Base-by-base conservation (phyloP, 202 grass and related monocot species). In the Alloteropsis angusta region DNA sequence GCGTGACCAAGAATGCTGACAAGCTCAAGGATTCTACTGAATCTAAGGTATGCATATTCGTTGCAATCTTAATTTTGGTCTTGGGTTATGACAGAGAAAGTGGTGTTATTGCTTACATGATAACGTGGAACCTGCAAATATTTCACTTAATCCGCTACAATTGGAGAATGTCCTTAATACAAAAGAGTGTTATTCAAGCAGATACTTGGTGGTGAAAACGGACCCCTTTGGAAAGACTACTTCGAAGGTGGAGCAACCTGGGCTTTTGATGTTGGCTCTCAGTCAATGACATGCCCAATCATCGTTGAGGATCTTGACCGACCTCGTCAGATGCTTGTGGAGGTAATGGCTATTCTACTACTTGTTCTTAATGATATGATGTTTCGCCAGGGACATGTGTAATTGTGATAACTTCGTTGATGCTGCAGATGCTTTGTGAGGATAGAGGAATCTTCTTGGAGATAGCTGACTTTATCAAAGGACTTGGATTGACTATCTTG, bases 361-460 rank as follows among this genome's bases (percentile, higher is more conserved):
- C 19, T 69, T 91, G 10, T 68, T 74, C 50, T 41, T 87, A 78
- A 30, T 47, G 65, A 52, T 68, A n/a, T 66, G 22, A 53, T 79
- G 60, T 50, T 52, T 80, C 44, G 36, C 42, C 15, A 44, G 59
- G 25, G 62, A 44, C 52, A 4, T 59, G 25, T 72, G 44, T 68
- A 38, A 56, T 41, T 81, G 65, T 69, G 42, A 55, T 85, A 63
- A 85, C 42, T 72, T 69, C 35, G 21, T 69, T 89, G 34, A 28
- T 35, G 25, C 53, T 85, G 44, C 80, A 97, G 94, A 97, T 97
- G 89, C 87, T 97, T 65, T 97, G 91, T 13, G 87, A 97, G 84
- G 94, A 97, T 59, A 88, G 85, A 63, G 94, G 94, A 76, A 88
- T 92, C 72, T 97, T 97, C 72, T 84, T 97, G 87, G 94, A 97